Conservation (phyloP, 805 yeast species). For the Soucietia sequanensis region DNA sequence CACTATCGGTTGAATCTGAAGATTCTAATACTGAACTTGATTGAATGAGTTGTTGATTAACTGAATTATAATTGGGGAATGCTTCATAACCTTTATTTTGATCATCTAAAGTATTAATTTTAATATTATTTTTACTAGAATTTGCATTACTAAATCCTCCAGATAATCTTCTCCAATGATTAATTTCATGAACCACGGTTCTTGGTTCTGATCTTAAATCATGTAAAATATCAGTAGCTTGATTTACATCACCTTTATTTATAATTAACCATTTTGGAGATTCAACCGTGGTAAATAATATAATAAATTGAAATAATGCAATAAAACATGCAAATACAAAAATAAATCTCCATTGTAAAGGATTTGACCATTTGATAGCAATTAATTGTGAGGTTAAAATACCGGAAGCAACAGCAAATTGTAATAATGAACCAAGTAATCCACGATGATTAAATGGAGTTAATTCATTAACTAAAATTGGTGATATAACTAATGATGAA, state of each 20-base stretch:
- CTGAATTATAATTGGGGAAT: no score
- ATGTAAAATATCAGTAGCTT: constrained; percentile 28
- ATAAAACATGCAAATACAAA: constrained; percentile 25
- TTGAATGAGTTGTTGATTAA: no score
- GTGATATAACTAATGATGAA: constrained; percentile 37
- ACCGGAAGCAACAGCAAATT: constrained; percentile 38
- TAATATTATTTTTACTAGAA: no score
- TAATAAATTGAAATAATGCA: constrained; percentile 25
- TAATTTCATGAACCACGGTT: constrained; percentile 32
- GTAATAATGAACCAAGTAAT: constrained; percentile 38
- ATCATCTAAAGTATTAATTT: no score
- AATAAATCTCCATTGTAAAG: constrained; percentile 36
- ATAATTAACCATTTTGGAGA: constrained; percentile 44
- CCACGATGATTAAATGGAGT: constrained; percentile 42
- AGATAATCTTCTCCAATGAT: constrained; percentile 35
- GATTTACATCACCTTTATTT: constrained; percentile 22
- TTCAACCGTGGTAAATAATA: constrained; percentile 35
- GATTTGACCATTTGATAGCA: constrained; percentile 32
- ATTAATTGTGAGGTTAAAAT: constrained; percentile 33
- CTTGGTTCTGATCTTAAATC: constrained; percentile 27
- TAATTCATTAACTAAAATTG: constrained; percentile 38
- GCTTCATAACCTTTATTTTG: no score
- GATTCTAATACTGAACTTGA: constrained; percentile 8
- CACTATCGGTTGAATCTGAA: neutral
- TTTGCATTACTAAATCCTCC: neutral